These are phyloP conservation scores for Acanthamoeba lenticulata DNA, from an alignment of 208 protist species.

Conservation along the genomic window DNA sequence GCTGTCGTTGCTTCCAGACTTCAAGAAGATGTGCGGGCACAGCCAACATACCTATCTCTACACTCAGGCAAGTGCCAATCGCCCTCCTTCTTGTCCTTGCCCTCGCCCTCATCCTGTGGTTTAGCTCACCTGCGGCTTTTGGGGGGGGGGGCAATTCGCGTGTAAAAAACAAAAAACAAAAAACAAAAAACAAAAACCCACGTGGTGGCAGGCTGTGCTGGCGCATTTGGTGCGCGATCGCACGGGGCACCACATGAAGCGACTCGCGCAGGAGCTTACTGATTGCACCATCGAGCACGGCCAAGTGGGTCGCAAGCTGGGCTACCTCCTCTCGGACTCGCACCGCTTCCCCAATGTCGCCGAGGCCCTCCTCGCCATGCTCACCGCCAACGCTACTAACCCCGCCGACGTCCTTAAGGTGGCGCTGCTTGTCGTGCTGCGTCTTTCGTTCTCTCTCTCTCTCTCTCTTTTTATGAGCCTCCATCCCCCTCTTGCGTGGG, in stretches of 20 bases:
- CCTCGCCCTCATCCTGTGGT: not conserved
- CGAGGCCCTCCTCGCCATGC: not conserved
- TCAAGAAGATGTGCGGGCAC: conserved; percentile 66
- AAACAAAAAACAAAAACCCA: too few species aligned
- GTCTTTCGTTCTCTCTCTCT: not conserved
- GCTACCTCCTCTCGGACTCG: conserved; percentile 5
- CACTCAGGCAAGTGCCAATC: not conserved
- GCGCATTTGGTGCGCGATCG: conserved; percentile 12
- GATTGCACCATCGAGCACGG: conserved; percentile 18
- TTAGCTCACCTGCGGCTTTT: too few species aligned
- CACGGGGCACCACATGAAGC: conserved; percentile 6
- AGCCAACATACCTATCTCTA: conserved; percentile 69
- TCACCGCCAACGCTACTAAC: conserved; percentile 32
- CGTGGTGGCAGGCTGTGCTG: not conserved
- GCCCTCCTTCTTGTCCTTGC: not conserved
- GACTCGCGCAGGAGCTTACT: conserved; percentile 23
- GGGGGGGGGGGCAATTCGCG: too few species aligned
- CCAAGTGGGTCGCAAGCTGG: conserved; percentile 21
- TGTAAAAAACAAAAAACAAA: too few species aligned
- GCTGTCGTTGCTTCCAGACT: conserved; percentile 10
- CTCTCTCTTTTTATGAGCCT: not conserved
- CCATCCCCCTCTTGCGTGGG: not conserved
- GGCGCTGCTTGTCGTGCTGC: not conserved
- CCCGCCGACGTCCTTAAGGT: conserved; percentile 57
- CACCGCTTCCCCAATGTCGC: conserved; percentile 7